These are phyloP conservation scores for Aspergillus versicolor DNA, from an alignment of 2,329 filamentous ascomycete genomes.

Conservation along the genomic window DNA sequence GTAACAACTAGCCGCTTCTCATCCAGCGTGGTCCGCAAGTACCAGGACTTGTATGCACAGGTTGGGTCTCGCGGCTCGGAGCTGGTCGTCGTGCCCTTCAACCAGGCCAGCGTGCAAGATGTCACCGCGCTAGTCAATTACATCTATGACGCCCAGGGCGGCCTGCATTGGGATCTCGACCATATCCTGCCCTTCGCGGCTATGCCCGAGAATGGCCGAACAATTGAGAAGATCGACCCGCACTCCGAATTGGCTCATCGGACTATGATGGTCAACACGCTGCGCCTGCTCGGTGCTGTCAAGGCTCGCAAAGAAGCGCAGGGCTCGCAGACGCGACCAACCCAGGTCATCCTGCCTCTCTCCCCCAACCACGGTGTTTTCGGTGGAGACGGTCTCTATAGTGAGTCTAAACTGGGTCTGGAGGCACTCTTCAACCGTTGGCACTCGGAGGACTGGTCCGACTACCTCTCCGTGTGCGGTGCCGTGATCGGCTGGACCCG, in stretches of 20 bases:
- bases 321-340: slow-evolving; percentile 90
- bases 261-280: slow-evolving; percentile 97
- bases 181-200: slow-evolving; percentile 95
- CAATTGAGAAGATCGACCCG: slow-evolving; percentile 95
- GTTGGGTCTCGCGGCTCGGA: slow-evolving; percentile 92
- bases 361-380: slow-evolving; percentile 99
- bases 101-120: slow-evolving; percentile 97
- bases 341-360: slow-evolving; percentile 91
- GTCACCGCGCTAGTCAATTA: slow-evolving; percentile 91
- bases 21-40: slow-evolving; percentile 97
- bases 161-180: slow-evolving; percentile 97
- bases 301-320: slow-evolving; percentile 86
- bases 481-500: slow-evolving; percentile 99
- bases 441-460: slow-evolving; percentile 96
- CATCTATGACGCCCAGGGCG: slow-evolving; percentile 94
- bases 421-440: slow-evolving; percentile 98
- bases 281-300: slow-evolving; percentile 85
- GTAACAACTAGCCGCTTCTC: slow-evolving; percentile 97
- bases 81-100: slow-evolving; percentile 97
- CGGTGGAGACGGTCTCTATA: slow-evolving; percentile 95
- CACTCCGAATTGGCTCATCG: slow-evolving; percentile 97
- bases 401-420: slow-evolving; percentile 93
- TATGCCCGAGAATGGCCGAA: slow-evolving; percentile 94
- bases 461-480: slow-evolving; percentile 97
- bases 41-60: slow-evolving; percentile 96